Percentiles rank a stretch among this genome's conserved stretches.
Conservation (phyloP, 257 asterid genomes). For the Nicotiana obtusifolia region DNA sequence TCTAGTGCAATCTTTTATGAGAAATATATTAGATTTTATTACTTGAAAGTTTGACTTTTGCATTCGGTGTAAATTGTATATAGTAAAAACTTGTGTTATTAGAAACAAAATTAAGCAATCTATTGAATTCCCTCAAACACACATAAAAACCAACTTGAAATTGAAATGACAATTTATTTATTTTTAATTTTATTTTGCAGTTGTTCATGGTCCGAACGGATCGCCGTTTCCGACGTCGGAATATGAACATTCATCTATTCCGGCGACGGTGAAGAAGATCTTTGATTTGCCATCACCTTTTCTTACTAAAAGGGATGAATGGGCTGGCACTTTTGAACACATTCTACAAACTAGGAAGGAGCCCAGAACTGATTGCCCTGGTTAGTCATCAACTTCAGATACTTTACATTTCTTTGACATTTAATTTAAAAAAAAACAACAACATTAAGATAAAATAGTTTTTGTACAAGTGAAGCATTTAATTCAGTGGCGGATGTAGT, state of each 20-base stretch:
- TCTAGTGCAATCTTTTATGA: no score
- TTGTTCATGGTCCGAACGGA: slow-evolving; percentile 83
- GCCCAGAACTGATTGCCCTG: slow-evolving; percentile 88
- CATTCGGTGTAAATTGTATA: no score
- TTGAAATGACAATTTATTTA: not conserved
- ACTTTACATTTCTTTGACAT: not conserved
- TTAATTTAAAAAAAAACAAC: not conserved
- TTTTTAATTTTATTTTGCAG: slow-evolving; percentile 29
- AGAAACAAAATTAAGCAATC: no score
- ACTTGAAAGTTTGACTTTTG: no score
- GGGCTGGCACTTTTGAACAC: slow-evolving; percentile 83
- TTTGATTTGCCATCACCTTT: slow-evolving; percentile 68
- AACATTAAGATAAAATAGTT: not conserved
- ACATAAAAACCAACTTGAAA: no score
- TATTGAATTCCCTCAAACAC: no score
- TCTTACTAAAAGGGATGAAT: slow-evolving; percentile 69
- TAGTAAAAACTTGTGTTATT: no score
- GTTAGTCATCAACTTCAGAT: slow-evolving; percentile 26
- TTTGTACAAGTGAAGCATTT: not conserved
- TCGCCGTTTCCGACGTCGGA: slow-evolving; percentile 60
- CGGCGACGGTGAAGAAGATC: slow-evolving; percentile 86
- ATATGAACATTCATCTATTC: slow-evolving; percentile 84
- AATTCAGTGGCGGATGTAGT: not conserved
- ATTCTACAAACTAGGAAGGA: slow-evolving; percentile 35
- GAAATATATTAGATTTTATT: no score